Evolutionary conservation across 2,329 filamentous ascomycete genomes (phyloP).

Genomic region (Pseudonectria foliicola): DNA sequence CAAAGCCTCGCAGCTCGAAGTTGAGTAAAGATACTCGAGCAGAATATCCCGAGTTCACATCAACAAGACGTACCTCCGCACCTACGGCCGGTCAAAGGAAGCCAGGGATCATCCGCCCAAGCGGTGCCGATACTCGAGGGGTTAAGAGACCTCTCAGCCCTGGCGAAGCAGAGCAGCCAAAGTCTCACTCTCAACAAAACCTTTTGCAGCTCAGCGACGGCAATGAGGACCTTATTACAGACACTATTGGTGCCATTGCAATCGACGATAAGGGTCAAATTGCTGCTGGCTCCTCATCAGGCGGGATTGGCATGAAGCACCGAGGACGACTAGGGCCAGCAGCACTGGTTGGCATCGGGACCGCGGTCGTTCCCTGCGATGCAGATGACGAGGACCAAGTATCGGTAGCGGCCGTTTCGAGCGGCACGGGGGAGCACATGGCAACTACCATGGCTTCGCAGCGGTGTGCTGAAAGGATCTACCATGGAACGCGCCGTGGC

Average conservation of each 20-base stretch:
- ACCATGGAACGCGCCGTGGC: conserved; percentile 57
- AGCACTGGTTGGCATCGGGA: conserved; percentile 85
- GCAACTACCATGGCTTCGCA: conserved; percentile 87
- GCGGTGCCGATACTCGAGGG: conserved; percentile 19
- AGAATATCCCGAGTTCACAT: conserved; percentile 2
- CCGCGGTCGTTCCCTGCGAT: conserved; percentile 75
- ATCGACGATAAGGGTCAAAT: conserved; percentile 82
- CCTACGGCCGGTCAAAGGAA: conserved; percentile 5
- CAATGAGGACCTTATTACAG: conserved; percentile 63
- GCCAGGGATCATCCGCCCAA: conserved; percentile 3
- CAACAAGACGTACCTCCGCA: conserved; percentile 12
- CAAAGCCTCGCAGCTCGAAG: conserved; percentile 1
- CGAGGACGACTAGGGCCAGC: conserved; percentile 85
- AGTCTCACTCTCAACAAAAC: conserved; percentile 12
- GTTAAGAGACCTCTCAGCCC: conserved; percentile 28
- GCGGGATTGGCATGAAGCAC: conserved; percentile 98
- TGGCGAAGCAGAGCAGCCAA: conserved; percentile 6
- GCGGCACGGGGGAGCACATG: conserved; percentile 97
- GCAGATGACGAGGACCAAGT: conserved; percentile 60
- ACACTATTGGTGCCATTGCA: conserved; percentile 94
- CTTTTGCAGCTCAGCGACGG: conserved; percentile 14
- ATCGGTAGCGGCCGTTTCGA: conserved; percentile 78
- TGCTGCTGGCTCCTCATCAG: conserved; percentile 90
- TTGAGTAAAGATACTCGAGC: conserved; percentile 1
- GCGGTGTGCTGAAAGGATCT: conserved; percentile 79